Conservation (phyloP, 257 asterid genomes). For the Eucommia ulmoides region DNA sequence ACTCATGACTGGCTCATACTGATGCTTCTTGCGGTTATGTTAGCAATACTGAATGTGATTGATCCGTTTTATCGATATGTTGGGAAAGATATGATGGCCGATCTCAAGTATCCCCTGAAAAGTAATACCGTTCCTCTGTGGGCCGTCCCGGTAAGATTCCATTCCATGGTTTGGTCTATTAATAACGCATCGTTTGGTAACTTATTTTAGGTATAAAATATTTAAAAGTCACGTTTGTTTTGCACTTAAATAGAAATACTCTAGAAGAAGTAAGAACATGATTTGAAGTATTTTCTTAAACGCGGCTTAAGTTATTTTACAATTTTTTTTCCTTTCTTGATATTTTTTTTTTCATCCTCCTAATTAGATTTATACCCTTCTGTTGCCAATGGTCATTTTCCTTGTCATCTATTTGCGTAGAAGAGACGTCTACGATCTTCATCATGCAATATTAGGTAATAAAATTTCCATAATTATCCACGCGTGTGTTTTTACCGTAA, state of each 20-base stretch:
- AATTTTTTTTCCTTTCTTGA: no score
- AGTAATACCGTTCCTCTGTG: slow-evolving; percentile 52
- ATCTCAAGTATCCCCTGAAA: slow-evolving; percentile 61
- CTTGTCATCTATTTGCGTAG: slow-evolving; percentile 52
- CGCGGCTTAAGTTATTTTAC: no score
- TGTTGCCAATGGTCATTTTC: slow-evolving; percentile 48
- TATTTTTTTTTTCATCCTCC: slow-evolving; percentile 9
- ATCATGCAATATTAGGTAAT: slow-evolving; percentile 67
- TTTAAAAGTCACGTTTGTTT: background rate
- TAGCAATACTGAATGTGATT: slow-evolving; percentile 31
- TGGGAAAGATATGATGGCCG: slow-evolving; percentile 85
- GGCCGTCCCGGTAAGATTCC: slow-evolving; percentile 77
- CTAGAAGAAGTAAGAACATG: background rate
- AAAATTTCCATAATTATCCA: background rate
- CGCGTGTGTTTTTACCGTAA: no score
- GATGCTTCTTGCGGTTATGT: slow-evolving; percentile 33
- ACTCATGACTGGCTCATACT: slow-evolving; percentile 79
- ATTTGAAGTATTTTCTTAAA: background rate
- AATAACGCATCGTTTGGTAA: no score
- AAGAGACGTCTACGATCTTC: slow-evolving; percentile 80
- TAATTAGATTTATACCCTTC: slow-evolving; percentile 41
- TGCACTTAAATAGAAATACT: background rate
- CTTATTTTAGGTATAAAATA: background rate
- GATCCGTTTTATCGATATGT: slow-evolving; percentile 74
- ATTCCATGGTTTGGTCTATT: no score